These are phyloP conservation scores for Epipyxis sp. DNA, from an alignment of 108 stramenopile genomes.

Conservation along the genomic window DNA sequence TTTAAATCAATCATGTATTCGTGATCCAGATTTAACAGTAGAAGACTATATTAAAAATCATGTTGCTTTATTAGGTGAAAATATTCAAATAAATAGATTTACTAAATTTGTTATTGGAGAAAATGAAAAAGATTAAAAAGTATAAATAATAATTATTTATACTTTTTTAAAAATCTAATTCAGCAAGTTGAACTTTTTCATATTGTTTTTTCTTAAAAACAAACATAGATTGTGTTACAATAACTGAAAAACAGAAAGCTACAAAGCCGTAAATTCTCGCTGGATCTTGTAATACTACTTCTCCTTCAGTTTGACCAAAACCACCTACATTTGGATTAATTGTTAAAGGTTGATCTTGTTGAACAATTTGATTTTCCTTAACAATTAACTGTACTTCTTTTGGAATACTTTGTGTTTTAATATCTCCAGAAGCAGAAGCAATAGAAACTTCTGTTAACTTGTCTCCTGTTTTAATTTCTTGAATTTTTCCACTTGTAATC, in stretches of 20 bases:
- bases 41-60: conserved; percentile 25
- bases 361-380: conserved; percentile 14
- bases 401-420: conserved; percentile 4
- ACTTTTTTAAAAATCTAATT: conserved; percentile 28
- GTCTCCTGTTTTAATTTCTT: conserved; percentile 15
- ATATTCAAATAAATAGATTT: conserved; percentile 33
- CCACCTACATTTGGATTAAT: conserved; percentile 24
- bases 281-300: conserved; percentile 27
- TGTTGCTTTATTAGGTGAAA: conserved; percentile 31
- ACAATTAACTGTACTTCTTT: conserved; percentile 19
- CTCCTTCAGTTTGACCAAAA: conserved; percentile 29
- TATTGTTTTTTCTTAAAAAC: conserved; percentile 32
- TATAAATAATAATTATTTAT: conserved; percentile 17
- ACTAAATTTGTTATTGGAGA: conserved; percentile 29
- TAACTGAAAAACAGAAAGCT: conserved; percentile 16
- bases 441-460: conserved; percentile 19
- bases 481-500: conserved; percentile 4
- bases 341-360: conserved; percentile 26
- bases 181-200: conserved; percentile 32
- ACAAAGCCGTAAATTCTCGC: conserved; percentile 13
- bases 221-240: conserved; percentile 22
- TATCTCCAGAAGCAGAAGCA: neutral
- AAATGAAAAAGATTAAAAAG: conserved; percentile 29
- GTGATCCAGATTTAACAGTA: conserved; percentile 20
- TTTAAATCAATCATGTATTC: conserved; percentile 63